A percentile compares a stretch with the other conserved stretches of the same genome.
Conservation (phyloP, 257 asterid species). For the Solanum ossicruentum region DNA sequence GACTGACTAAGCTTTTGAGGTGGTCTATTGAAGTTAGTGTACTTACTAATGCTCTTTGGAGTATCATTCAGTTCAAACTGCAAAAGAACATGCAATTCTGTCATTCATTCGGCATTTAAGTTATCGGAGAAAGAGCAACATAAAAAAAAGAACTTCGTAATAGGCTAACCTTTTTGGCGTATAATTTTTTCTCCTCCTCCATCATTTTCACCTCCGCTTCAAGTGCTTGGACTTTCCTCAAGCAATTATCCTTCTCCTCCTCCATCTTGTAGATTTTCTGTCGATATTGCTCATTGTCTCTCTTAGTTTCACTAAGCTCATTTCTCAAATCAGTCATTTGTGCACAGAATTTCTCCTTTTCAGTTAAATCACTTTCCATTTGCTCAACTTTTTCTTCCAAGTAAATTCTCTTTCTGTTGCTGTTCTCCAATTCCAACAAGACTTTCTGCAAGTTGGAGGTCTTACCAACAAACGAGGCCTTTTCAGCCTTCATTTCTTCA, state of each 20-base stretch:
- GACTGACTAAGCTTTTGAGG: neutral
- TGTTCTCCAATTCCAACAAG: conserved; percentile 40
- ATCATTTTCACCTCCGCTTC: conserved; percentile 33
- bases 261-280: conserved; percentile 45
- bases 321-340: conserved; percentile 29
- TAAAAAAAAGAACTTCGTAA: neutral
- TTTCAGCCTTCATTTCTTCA: conserved; percentile 45
- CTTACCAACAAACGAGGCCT: conserved; percentile 22
- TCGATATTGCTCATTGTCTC: conserved; percentile 32
- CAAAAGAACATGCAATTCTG: neutral
- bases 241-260: conserved; percentile 43
- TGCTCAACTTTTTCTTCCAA: conserved; percentile 43
- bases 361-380: conserved; percentile 37
- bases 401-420: conserved; percentile 27
- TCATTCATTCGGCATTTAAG: neutral
- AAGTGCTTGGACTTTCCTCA: conserved; percentile 42
- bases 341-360: conserved; percentile 22
- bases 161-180: conserved; percentile 31
- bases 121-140: neutral
- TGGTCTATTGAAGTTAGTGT: neutral
- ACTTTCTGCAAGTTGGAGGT: conserved; percentile 23
- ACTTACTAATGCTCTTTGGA: neutral
- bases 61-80: neutral
- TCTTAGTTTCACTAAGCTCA: conserved; percentile 34
- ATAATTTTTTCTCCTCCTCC: conserved; percentile 18